These are phyloP conservation scores for Eutrema japonicum DNA, from an alignment of 345 rosid species.

Conservation along the genomic window DNA sequence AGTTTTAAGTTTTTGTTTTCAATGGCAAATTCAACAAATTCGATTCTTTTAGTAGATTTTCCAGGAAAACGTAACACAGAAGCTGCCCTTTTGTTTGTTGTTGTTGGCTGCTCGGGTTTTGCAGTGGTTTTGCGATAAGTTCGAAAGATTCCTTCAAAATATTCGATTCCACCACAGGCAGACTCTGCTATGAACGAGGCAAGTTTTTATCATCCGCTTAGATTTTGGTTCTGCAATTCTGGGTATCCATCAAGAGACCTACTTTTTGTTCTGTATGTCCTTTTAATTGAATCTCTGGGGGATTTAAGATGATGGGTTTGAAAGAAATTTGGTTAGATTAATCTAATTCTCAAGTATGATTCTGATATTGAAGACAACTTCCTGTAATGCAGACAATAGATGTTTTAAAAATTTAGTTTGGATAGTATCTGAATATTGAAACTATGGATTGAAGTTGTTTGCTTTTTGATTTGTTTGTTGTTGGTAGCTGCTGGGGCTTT, in stretches of 20 bases:
- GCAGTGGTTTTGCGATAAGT: slow-evolving; percentile 76
- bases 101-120: neutral
- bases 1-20: neutral
- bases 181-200: slow-evolving; percentile 86
- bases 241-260: neutral
- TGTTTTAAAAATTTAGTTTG: neutral
- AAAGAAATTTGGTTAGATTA: neutral
- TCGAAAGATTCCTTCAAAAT: slow-evolving; percentile 75
- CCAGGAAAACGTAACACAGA: slow-evolving; percentile 26
- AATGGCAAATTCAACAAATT: slow-evolving; percentile 6
- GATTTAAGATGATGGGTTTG: slow-evolving; percentile 13
- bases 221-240: slow-evolving; percentile 24
- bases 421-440: slow-evolving; percentile 18
- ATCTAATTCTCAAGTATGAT: neutral
- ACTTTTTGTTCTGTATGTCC: neutral
- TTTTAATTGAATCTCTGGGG: neutral
- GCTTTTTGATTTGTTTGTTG: slow-evolving; percentile 29
- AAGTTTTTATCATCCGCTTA: slow-evolving; percentile 24
- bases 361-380: slow-evolving; percentile 8
- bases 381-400: slow-evolving; percentile 16
- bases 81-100: slow-evolving; percentile 28
- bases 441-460: slow-evolving; percentile 32
- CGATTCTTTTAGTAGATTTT: slow-evolving; percentile 4
- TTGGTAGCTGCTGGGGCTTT: slow-evolving; percentile 74
- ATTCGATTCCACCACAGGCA: slow-evolving; percentile 76